Evolutionary conservation across 257 asterid genomes (phyloP).

Genomic region (Solanum dulcamara): DNA sequence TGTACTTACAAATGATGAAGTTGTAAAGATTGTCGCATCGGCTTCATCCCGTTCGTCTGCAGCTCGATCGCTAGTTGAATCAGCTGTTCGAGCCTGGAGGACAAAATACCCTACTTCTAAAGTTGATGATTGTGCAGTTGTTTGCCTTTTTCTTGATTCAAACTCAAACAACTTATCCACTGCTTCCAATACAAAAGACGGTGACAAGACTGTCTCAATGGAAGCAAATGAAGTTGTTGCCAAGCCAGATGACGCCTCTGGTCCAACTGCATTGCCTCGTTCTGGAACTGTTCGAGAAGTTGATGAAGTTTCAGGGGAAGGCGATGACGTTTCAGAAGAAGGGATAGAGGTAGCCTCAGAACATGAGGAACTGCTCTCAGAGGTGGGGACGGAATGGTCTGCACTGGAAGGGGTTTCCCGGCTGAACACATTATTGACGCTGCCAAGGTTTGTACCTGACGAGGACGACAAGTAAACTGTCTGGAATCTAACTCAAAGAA

Average conservation of each 20-base stretch:
- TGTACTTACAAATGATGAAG: slow-evolving; percentile 78
- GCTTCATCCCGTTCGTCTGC: slow-evolving; percentile 46
- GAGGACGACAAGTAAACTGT: slow-evolving; percentile 36
- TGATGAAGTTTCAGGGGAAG: slow-evolving; percentile 8
- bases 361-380: slow-evolving; percentile 16
- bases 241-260: slow-evolving; percentile 1
- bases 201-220: slow-evolving; percentile 17
- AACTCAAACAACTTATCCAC: slow-evolving; percentile 17
- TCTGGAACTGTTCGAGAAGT: slow-evolving; percentile 21
- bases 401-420: slow-evolving; percentile 77
- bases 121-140: slow-evolving; percentile 75
- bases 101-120: slow-evolving; percentile 68
- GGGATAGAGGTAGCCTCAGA: slow-evolving; percentile 18
- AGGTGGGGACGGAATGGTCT: slow-evolving; percentile 49
- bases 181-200: slow-evolving; percentile 18
- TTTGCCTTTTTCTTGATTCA: slow-evolving; percentile 67
- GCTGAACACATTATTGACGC: slow-evolving; percentile 49
- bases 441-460: slow-evolving; percentile 63
- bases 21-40: slow-evolving; percentile 47
- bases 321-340: slow-evolving; percentile 23
- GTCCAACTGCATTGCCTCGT: slow-evolving; percentile 11
- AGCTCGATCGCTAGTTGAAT: slow-evolving; percentile 50
- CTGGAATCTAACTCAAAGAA: slow-evolving; percentile 28
- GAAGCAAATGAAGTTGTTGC: slow-evolving; percentile 9
- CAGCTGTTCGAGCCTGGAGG: slow-evolving; percentile 68